A percentile compares a stretch with the other conserved stretches of the same genome.
phyloP scores from a whole-genome alignment of 192 early-diverging fungal species.

The Pilobolus umbonatus region DNA sequence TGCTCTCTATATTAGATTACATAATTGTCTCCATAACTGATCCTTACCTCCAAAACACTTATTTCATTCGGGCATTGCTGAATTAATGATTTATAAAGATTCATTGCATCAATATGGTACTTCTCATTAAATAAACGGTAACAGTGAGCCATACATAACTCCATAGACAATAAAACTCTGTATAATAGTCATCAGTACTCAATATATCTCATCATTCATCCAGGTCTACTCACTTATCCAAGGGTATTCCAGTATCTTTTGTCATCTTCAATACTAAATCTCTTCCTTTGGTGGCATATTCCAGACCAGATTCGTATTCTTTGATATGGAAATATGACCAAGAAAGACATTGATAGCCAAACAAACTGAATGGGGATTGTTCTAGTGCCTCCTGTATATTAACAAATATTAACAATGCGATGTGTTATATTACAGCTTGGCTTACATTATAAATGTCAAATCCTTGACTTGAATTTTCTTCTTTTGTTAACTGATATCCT shows the following conservation, averaged over 20 bases:
- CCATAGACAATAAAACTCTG: constrained; percentile 47
- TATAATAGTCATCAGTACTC: not conserved
- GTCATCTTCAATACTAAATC: constrained; percentile 31
- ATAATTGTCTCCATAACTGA: constrained; percentile 17
- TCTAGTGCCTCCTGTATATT: constrained; percentile 42
- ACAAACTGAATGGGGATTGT: constrained; percentile 30
- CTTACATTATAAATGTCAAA: constrained; percentile 36
- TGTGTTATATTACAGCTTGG: not conserved
- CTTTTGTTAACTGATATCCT: constrained; percentile 37
- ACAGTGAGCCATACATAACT: constrained; percentile 56
- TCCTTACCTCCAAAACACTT: constrained; percentile 44
- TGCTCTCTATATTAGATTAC: constrained; percentile 12
- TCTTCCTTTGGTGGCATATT: constrained; percentile 42
- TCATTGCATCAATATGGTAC: constrained; percentile 48
- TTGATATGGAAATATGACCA: constrained; percentile 44
- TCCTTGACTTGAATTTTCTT: constrained; percentile 26
- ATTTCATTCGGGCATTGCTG: constrained; percentile 36
- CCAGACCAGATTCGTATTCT: constrained; percentile 49
- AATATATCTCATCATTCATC: not conserved
- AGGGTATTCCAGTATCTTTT: constrained; percentile 21
- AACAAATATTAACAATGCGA: constrained; percentile 15
- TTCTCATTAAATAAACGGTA: constrained; percentile 53
- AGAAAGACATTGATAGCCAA: constrained; percentile 43
- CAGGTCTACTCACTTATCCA: constrained; percentile 32
- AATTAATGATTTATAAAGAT: constrained; percentile 51